Evolutionary conservation across 192 early-diverging fungal species (phyloP).

Genomic region (Coemansia biformis): DNA sequence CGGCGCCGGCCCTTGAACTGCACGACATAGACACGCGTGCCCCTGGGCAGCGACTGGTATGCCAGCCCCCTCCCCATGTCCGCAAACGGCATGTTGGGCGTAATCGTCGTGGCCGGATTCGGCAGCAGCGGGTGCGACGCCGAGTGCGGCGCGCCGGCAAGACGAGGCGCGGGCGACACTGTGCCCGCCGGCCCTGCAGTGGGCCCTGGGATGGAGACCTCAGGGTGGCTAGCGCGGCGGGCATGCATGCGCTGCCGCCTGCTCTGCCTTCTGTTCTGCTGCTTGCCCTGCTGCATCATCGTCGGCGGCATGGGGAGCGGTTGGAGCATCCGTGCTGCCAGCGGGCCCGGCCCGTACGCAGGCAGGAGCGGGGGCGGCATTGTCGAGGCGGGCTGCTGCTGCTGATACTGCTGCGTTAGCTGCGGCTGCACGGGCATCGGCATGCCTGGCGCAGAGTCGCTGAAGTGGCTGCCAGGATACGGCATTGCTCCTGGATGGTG

Average conservation of each 20-base stretch:
- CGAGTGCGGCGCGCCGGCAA: slow-evolving; percentile 4
- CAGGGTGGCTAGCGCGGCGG: slow-evolving; percentile 36
- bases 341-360: too few relatives aligned
- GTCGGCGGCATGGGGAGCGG: neutral
- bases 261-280: too few relatives aligned
- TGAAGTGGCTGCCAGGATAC: neutral
- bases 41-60: slow-evolving; percentile 27
- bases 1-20: slow-evolving; percentile 42
- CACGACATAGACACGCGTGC: slow-evolving; percentile 44
- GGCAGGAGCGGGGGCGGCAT: neutral
- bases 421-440: slow-evolving; percentile 4
- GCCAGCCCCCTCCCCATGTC: slow-evolving; percentile 48
- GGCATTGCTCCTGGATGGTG: neutral
- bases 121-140: slow-evolving; percentile 27
- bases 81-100: slow-evolving; percentile 47
- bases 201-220: slow-evolving; percentile 14
- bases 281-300: slow-evolving; percentile 2
- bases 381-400: slow-evolving; percentile 1
- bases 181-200: slow-evolving; percentile 4
- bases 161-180: slow-evolving; percentile 7
- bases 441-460: neutral
- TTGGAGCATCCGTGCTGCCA: neutral
- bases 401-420: slow-evolving; percentile 4
- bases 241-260: slow-evolving; percentile 28
- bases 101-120: slow-evolving; percentile 44